Percentiles rank a stretch among this genome's conserved stretches.
Evolutionary conservation across 495 filamentous ascomycete genomes (phyloP).

Genomic region (Penicillium daleae): DNA sequence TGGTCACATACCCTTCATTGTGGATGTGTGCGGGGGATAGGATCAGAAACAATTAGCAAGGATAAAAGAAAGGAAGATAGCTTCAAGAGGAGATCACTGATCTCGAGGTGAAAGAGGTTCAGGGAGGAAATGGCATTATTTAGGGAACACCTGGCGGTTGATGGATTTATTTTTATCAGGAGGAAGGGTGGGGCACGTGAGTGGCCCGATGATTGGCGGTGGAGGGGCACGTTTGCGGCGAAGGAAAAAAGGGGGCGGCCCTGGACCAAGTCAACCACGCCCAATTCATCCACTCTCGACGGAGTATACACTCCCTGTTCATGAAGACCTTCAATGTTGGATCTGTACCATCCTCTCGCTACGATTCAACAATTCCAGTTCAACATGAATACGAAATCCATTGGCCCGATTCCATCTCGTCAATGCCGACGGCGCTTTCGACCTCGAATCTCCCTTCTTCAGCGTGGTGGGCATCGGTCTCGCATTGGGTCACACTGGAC

Average conservation of each 20-base stretch:
- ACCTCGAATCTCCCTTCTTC: not conserved
- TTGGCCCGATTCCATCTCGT: not conserved
- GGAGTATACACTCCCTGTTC: no score
- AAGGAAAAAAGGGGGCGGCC: constrained; percentile 35
- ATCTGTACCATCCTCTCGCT: not conserved
- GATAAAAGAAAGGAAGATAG: constrained; percentile 12
- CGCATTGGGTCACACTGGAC: constrained; percentile 15
- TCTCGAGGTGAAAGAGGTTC: constrained; percentile 15
- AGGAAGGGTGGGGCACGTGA: constrained; percentile 34
- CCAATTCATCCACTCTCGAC: not conserved
- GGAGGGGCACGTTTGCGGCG: constrained; percentile 36
- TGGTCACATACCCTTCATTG: constrained; percentile 56
- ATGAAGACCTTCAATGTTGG: not conserved
- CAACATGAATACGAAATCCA: not conserved
- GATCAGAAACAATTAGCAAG: constrained; percentile 17
- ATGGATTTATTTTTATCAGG: constrained; percentile 40
- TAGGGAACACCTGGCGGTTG: constrained; percentile 42
- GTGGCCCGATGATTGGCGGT: constrained; percentile 27
- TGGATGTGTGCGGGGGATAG: constrained; percentile 33
- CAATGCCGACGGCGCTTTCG: not conserved
- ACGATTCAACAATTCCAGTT: not conserved
- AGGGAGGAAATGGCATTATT: constrained; percentile 24
- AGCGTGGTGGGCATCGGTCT: not conserved
- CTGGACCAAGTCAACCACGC: not conserved
- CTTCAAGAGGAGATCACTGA: constrained; percentile 15